phyloP scores from a whole-genome alignment of 1,284 basidiomycete genomes.

The Schizophyllum commune region DNA sequence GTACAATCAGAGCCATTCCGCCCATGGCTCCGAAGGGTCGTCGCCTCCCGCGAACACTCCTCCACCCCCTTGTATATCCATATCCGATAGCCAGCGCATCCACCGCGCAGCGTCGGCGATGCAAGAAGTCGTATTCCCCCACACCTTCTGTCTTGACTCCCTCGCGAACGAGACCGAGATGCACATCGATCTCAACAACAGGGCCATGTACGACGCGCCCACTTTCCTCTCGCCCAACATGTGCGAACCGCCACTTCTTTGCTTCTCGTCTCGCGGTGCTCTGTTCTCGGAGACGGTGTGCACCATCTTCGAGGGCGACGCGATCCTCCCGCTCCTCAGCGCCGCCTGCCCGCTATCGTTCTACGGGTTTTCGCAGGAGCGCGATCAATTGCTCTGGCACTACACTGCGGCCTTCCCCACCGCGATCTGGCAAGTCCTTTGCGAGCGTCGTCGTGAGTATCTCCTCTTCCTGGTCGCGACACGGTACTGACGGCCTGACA shows the following conservation, averaged over 20 bases:
- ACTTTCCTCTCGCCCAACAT: not conserved
- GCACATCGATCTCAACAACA: not conserved
- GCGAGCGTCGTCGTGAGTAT: not conserved
- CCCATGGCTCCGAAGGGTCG: not conserved
- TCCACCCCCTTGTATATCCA: too few relatives aligned
- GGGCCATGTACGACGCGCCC: not conserved
- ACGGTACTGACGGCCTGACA: not conserved
- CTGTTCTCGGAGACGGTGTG: not conserved
- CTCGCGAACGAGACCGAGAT: not conserved
- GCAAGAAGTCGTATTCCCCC: not conserved
- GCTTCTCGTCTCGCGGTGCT: not conserved
- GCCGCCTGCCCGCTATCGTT: not conserved
- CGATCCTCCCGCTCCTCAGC: not conserved
- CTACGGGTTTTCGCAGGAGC: not conserved
- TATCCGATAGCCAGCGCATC: not conserved
- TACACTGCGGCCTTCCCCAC: not conserved
- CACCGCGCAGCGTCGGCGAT: not conserved
- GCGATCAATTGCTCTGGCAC: not conserved
- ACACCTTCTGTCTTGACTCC: not conserved
- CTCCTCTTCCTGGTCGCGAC: not conserved
- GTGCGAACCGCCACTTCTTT: not conserved
- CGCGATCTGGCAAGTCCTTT: not conserved
- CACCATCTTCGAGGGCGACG: not conserved
- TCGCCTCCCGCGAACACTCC: too few relatives aligned
- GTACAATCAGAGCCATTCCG: not conserved